A percentile compares a stretch with the other conserved stretches of the same genome.
These are phyloP conservation scores for Phytophthora rubi DNA, from an alignment of 352 stramenopile genomes.

Conservation along the genomic window DNA sequence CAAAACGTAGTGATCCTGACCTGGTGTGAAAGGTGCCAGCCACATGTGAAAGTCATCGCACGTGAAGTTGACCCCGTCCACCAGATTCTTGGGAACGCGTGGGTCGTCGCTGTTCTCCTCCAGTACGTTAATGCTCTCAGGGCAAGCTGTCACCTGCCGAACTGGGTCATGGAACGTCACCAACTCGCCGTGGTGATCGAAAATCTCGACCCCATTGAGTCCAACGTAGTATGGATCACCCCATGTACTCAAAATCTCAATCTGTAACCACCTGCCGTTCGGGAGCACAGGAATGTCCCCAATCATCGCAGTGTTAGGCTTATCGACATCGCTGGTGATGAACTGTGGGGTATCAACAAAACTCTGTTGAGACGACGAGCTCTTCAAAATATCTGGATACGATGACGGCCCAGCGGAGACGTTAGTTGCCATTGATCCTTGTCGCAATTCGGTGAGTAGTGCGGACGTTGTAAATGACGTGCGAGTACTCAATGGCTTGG, in stretches of 20 bases:
- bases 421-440: slow-evolving; percentile 9
- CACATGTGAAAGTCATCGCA: slow-evolving; percentile 93
- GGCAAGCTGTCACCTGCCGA: slow-evolving; percentile 65
- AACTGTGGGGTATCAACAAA: background rate
- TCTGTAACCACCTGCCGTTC: slow-evolving; percentile 54
- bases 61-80: slow-evolving; percentile 90
- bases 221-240: slow-evolving; percentile 91
- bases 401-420: background rate
- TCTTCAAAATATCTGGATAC: slow-evolving; percentile 3
- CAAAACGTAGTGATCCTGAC: slow-evolving; percentile 58
- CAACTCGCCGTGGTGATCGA: slow-evolving; percentile 68
- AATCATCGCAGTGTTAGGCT: background rate
- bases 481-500: background rate
- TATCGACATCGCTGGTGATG: background rate
- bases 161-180: slow-evolving; percentile 57
- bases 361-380: background rate
- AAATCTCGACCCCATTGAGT: slow-evolving; percentile 90
- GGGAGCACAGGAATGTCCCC: slow-evolving; percentile 70
- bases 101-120: slow-evolving; percentile 88
- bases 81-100: slow-evolving; percentile 69
- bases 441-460: slow-evolving; percentile 27
- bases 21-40: slow-evolving; percentile 82
- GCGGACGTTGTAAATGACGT: slow-evolving; percentile 29
- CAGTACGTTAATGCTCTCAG: slow-evolving; percentile 88
- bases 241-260: slow-evolving; percentile 90